These are phyloP conservation scores for Solanum tarapatanum DNA, from an alignment of 257 asterid species.

Conservation along the genomic window DNA sequence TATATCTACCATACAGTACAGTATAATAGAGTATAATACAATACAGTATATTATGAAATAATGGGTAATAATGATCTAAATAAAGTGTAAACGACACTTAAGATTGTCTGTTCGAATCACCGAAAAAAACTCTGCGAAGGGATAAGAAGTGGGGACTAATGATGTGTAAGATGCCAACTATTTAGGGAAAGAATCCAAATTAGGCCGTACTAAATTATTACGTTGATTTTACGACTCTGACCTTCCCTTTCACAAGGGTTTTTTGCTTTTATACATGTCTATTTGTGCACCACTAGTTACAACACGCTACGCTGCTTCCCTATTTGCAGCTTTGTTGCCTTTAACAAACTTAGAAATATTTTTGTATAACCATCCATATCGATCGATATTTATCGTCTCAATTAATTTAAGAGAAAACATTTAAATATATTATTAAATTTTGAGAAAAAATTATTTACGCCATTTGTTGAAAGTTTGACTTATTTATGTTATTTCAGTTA, in stretches of 20 bases:
- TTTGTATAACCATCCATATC: not conserved
- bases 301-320: not conserved
- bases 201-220: not conserved
- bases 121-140: not conserved
- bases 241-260: not conserved
- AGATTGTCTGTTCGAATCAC: too few species aligned
- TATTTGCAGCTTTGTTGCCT: not conserved
- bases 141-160: not conserved
- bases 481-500: too few species aligned
- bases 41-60: too few species aligned
- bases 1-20: too few species aligned
- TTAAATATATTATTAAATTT: too few species aligned
- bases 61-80: too few species aligned
- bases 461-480: rapidly evolving
- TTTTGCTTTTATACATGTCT: not conserved
- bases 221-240: not conserved
- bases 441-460: too few species aligned
- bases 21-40: too few species aligned
- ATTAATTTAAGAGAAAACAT: too few species aligned
- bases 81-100: rapidly evolving
- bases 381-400: not conserved
- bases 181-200: not conserved
- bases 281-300: not conserved
- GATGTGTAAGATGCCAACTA: not conserved
- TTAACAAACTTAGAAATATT: not conserved